phyloP scores from a whole-genome alignment of 805 yeast species.

The Sugiyamaella americana region DNA sequence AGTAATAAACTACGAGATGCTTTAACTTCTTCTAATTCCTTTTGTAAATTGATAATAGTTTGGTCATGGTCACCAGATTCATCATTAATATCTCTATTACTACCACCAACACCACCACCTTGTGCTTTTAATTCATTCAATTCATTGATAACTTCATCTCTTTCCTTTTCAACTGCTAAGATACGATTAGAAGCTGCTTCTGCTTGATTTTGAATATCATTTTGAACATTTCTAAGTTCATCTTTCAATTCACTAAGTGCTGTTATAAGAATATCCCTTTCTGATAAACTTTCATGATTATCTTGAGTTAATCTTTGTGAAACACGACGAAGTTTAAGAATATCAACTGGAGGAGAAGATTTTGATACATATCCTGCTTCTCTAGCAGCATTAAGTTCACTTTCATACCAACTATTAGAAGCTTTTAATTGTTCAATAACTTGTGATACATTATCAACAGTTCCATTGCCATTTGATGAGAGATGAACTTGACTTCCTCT shows the following conservation, averaged over 20 bases:
- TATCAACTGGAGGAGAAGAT: slow-evolving; percentile 25
- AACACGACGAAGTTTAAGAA: slow-evolving; percentile 24
- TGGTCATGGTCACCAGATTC: slow-evolving; percentile 3
- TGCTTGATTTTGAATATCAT: slow-evolving; percentile 22
- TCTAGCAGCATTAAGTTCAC: slow-evolving; percentile 25
- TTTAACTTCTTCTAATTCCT: slow-evolving; percentile 7
- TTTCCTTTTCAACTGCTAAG: slow-evolving; percentile 18
- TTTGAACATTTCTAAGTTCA: slow-evolving; percentile 24
- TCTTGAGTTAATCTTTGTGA: slow-evolving; percentile 27
- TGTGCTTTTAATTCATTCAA: not conserved
- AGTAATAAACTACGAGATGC: slow-evolving; percentile 8
- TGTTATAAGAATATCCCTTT: slow-evolving; percentile 24
- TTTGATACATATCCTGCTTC: slow-evolving; percentile 25
- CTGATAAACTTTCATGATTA: slow-evolving; percentile 19
- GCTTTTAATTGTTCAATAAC: slow-evolving; percentile 27
- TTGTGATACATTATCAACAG: slow-evolving; percentile 13
- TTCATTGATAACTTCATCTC: slow-evolving; percentile 16
- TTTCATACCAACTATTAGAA: slow-evolving; percentile 28
- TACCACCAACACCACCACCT: slow-evolving; percentile 2
- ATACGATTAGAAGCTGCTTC: slow-evolving; percentile 24
- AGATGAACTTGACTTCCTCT: slow-evolving; percentile 2
- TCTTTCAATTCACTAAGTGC: slow-evolving; percentile 24
- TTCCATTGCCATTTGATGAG: not conserved
- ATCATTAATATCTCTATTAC: not conserved
- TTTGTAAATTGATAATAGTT: slow-evolving; percentile 5